Evolutionary conservation across 257 asterid species (phyloP).

Genomic region (Solanum tarijense): DNA sequence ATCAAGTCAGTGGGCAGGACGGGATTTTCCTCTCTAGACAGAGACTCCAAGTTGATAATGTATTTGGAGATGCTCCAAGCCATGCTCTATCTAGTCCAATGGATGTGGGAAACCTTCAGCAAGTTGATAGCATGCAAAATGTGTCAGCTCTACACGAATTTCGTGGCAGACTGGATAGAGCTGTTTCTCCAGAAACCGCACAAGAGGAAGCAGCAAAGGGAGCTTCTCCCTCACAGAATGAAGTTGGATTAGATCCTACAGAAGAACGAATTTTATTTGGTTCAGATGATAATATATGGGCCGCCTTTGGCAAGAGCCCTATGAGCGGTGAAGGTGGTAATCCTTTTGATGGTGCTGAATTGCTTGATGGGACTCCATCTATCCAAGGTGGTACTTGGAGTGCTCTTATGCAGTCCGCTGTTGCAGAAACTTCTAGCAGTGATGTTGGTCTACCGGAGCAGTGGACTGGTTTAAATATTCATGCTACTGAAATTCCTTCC

Average conservation of each 20-base stretch:
- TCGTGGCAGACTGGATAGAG: conserved; percentile 24
- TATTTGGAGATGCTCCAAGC: conserved; percentile 24
- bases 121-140: conserved; percentile 23
- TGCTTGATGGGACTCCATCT: conserved; percentile 35
- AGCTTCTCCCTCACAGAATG: conserved; percentile 28
- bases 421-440: conserved; percentile 68
- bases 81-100: conserved; percentile 17
- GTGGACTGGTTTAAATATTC: conserved; percentile 43
- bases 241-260: conserved; percentile 55
- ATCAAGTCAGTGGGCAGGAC: conserved; percentile 25
- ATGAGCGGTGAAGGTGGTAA: conserved; percentile 34
- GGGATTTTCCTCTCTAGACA: conserved; percentile 29
- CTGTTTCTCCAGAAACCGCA: conserved; percentile 20
- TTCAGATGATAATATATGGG: conserved; percentile 67
- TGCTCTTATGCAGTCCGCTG: conserved; percentile 98
- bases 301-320: conserved; percentile 45
- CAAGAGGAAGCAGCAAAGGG: conserved; percentile 19
- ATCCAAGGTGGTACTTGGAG: conserved; percentile 93
- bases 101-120: conserved; percentile 30
- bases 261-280: conserved; percentile 73
- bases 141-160: conserved; percentile 23
- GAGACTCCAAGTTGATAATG: conserved; percentile 31
- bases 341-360: conserved; percentile 30
- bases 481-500: conserved; percentile 24
- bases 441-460: conserved; percentile 48